These are phyloP conservation scores for Wickerhamiella slavikovae DNA, from an alignment of 805 yeast genomes.

Conservation along the genomic window DNA sequence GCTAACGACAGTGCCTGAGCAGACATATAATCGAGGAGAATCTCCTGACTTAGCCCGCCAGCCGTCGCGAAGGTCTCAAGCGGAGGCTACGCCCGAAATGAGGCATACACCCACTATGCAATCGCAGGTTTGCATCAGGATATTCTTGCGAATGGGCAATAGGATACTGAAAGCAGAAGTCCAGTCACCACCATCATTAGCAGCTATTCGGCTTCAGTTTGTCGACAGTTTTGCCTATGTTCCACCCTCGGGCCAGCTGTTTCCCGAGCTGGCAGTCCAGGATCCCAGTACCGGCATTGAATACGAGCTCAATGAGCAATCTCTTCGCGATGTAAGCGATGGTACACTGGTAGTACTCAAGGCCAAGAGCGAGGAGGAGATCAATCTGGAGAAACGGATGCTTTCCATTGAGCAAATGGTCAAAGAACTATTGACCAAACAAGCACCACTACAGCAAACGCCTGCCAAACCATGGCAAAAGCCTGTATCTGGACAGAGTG, in stretches of 20 bases:
- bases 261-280: conserved; percentile 61
- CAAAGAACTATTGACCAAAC: conserved; percentile 8
- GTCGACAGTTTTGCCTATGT: conserved; percentile 76
- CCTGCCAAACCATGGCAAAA: background rate
- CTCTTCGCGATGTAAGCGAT: conserved; percentile 33
- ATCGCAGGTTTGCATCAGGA: conserved; percentile 5
- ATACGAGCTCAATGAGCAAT: conserved; percentile 62
- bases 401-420: no score
- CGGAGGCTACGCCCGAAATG: background rate
- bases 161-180: conserved; percentile 9
- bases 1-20: background rate
- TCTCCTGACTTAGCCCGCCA: no score
- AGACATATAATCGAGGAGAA: conserved; percentile 1
- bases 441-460: conserved; percentile 7
- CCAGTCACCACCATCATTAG: conserved; percentile 8
- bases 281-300: conserved; percentile 38
- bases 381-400: conserved; percentile 12
- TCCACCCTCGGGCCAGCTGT: conserved; percentile 38
- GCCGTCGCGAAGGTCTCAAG: no score
- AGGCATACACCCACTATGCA: background rate
- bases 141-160: conserved; percentile 18
- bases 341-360: conserved; percentile 42
- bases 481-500: background rate
- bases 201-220: conserved; percentile 35
- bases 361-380: conserved; percentile 23